These are phyloP conservation scores for Durotheca rogersii DNA, from an alignment of 495 filamentous ascomycete species.

Conservation along the genomic window DNA sequence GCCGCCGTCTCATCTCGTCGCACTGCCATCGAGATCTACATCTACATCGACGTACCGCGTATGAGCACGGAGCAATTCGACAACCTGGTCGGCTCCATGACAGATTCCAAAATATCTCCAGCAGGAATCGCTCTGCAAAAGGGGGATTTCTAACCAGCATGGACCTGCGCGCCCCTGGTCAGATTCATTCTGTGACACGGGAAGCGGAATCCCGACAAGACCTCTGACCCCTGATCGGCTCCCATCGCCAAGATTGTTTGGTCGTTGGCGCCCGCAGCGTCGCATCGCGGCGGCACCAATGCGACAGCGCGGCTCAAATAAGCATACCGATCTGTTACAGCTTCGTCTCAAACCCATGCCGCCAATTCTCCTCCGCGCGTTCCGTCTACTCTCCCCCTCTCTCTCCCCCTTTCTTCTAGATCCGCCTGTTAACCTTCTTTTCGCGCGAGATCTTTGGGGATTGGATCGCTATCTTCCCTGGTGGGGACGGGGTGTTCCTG, in stretches of 20 bases:
- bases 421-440: slow-evolving; percentile 29
- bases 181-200: slow-evolving; percentile 23
- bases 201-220: slow-evolving; percentile 12
- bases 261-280: slow-evolving; percentile 22
- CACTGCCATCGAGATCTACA: background rate
- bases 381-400: slow-evolving; percentile 15
- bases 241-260: slow-evolving; percentile 32
- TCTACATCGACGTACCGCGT: too few relatives aligned
- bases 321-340: slow-evolving; percentile 24
- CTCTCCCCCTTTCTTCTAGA: slow-evolving; percentile 1
- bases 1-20: background rate
- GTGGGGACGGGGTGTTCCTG: slow-evolving; percentile 15
- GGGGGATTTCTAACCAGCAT: background rate
- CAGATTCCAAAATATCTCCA: background rate
- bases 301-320: slow-evolving; percentile 26
- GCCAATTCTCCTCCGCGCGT: slow-evolving; percentile 9
- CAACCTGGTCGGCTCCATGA: slow-evolving; percentile 2
- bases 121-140: background rate
- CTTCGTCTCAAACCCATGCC: slow-evolving; percentile 28
- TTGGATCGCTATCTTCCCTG: slow-evolving; percentile 20
- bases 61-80: slow-evolving; percentile 1
- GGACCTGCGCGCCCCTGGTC: too few relatives aligned
- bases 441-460: slow-evolving; percentile 10
- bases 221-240: slow-evolving; percentile 24
- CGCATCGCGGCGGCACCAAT: slow-evolving; percentile 10